Evolutionary conservation across 1,284 basidiomycete genomes (phyloP).

Genomic region (Boletus chippewaensis): DNA sequence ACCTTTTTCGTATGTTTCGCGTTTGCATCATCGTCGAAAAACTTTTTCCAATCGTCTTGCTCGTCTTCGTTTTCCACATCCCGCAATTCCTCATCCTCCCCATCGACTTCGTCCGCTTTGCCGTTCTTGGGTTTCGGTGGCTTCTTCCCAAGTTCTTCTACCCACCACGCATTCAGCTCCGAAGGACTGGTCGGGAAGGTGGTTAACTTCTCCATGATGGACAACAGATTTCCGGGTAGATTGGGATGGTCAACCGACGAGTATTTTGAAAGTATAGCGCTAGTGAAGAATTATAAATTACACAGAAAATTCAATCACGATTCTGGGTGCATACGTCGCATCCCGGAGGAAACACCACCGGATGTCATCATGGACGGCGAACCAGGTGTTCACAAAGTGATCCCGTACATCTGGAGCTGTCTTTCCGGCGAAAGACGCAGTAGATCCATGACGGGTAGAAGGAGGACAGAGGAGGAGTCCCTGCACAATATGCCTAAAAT

Average conservation of each 20-base stretch:
- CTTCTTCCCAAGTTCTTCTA: slow-evolving; percentile 61
- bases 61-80: slow-evolving; percentile 43
- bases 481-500: slow-evolving; percentile 61
- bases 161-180: slow-evolving; percentile 85
- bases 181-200: slow-evolving; percentile 74
- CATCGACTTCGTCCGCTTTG: slow-evolving; percentile 39
- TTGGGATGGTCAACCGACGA: slow-evolving; percentile 34
- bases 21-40: slow-evolving; percentile 62
- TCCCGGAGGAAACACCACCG: slow-evolving; percentile 93
- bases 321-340: slow-evolving; percentile 49
- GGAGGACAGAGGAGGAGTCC: slow-evolving; percentile 58
- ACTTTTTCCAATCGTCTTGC: slow-evolving; percentile 72
- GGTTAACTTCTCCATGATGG: slow-evolving; percentile 69
- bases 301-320: not conserved
- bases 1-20: slow-evolving; percentile 35
- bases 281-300: slow-evolving; percentile 11
- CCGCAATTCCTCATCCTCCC: slow-evolving; percentile 33
- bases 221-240: slow-evolving; percentile 60
- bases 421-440: slow-evolving; percentile 27
- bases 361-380: slow-evolving; percentile 82
- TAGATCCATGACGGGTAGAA: slow-evolving; percentile 36
- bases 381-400: slow-evolving; percentile 63
- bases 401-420: slow-evolving; percentile 57
- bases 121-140: slow-evolving; percentile 47
- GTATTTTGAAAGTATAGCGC: slow-evolving; percentile 22